These are phyloP conservation scores for Talaromyces sp. DNA, from an alignment of 2,329 filamentous ascomycete genomes.

Conservation along the genomic window DNA sequence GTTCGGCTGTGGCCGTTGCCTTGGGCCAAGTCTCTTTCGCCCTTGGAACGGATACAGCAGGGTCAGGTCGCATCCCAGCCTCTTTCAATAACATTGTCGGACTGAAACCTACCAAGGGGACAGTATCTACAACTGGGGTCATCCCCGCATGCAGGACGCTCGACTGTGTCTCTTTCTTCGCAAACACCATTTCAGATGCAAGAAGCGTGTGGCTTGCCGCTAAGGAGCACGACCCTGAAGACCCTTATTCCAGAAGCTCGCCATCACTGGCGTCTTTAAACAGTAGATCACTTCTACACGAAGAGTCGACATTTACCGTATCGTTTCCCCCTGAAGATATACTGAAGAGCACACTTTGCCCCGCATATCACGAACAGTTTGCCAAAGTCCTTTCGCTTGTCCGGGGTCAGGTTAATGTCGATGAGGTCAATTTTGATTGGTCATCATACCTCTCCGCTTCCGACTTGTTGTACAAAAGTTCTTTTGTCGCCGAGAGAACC, in stretches of 20 bases:
- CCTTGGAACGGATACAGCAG: slow-evolving; percentile 41
- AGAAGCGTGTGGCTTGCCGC: slow-evolving; percentile 40
- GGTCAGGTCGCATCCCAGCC: slow-evolving; percentile 26
- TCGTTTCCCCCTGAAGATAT: slow-evolving; percentile 9
- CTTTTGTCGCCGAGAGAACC: slow-evolving; percentile 56
- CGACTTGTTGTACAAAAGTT: slow-evolving; percentile 55
- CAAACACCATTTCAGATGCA: slow-evolving; percentile 49
- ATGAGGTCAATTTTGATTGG: slow-evolving; percentile 41
- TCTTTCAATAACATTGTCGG: slow-evolving; percentile 28
- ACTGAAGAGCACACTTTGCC: background rate
- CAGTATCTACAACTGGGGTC: slow-evolving; percentile 24
- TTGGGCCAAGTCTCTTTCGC: slow-evolving; percentile 48
- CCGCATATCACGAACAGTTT: slow-evolving; percentile 7
- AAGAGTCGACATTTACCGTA: slow-evolving; percentile 10
- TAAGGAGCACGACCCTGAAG: slow-evolving; percentile 48
- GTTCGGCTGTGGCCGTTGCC: slow-evolving; percentile 54
- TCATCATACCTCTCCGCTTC: slow-evolving; percentile 51
- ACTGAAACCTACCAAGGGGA: slow-evolving; percentile 26
- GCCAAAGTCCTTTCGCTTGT: slow-evolving; percentile 10
- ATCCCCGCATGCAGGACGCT: slow-evolving; percentile 52
- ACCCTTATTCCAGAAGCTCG: slow-evolving; percentile 46
- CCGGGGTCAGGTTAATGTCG: background rate
- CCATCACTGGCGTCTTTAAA: background rate
- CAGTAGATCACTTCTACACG: slow-evolving; percentile 8
- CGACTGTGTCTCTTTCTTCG: slow-evolving; percentile 56